Conservation (phyloP, 2,329 filamentous ascomycete genomes). For the Exserohilum turcica region DNA sequence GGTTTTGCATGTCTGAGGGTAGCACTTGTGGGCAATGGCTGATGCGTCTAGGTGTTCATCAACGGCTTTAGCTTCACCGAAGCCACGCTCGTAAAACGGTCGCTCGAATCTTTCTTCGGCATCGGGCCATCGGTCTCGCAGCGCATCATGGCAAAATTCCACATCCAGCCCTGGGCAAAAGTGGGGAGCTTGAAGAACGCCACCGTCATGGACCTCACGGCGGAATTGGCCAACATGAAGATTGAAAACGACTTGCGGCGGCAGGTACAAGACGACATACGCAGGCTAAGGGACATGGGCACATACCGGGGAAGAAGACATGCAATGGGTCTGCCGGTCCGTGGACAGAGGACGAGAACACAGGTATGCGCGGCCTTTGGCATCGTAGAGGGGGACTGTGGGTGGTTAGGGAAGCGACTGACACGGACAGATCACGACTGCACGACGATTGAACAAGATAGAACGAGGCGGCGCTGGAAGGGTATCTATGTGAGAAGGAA, state of each 20-base stretch:
- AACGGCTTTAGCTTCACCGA: conserved; percentile 86
- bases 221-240: conserved; percentile 86
- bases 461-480: conserved; percentile 55
- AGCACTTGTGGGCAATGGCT: conserved; percentile 17
- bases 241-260: conserved; percentile 87
- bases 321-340: conserved; percentile 88
- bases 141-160: conserved; percentile 83
- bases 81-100: conserved; percentile 79
- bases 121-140: conserved; percentile 54
- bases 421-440: conserved; percentile 59
- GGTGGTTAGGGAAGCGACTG: conserved; percentile 11
- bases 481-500: conserved; percentile 33
- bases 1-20: conserved; percentile 2
- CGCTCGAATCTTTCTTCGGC: conserved; percentile 60
- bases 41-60: conserved; percentile 71
- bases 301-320: conserved; percentile 87
- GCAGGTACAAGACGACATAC: conserved; percentile 82
- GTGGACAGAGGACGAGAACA: conserved; percentile 85
- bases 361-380: conserved; percentile 57
- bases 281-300: conserved; percentile 85
- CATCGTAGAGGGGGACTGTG: not conserved
- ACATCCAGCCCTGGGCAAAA: conserved; percentile 82
- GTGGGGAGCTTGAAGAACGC: conserved; percentile 75
- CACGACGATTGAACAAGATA: conserved; percentile 63
- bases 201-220: conserved; percentile 80